Evolutionary conservation across 345 rosid genomes (phyloP), one percentile per base, ranked within the genome.

Genomic region (Erysimum cheiranthoides): DNA sequence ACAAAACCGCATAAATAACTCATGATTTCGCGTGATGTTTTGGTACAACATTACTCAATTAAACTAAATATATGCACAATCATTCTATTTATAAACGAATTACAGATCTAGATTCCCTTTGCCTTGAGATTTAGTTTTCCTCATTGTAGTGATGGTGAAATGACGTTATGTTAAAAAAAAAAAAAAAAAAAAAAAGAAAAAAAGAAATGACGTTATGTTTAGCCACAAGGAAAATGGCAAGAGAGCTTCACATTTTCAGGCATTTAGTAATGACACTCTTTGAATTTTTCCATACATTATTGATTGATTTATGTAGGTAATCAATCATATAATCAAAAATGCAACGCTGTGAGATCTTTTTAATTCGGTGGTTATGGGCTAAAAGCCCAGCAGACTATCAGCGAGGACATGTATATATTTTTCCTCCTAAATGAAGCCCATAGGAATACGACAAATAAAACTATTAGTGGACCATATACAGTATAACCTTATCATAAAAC

Each of bases 201-300:
- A n/a, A n/a, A n/a, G n/a, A n/a, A n/a, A n/a, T 42, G 77, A 54
- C 56, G 32, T 65, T 54, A 11, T 73, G 65, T 39, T 72, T 62
- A 39, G 62, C 76, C 42, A 39, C 25, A 61, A 61, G 38, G 49
- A 25, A 21, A 47, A 71, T 21, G 5, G 10, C 10, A 61, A 16
- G 8, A 31, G n/a, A 42, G 34, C 57, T 73, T 56, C 47, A 1
- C 4, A 18, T 56, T 62, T 56, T 34, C 71, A 56, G 12, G 18
- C 13, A 0, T 43, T 7, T 43, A 43, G 39, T 54, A 27, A 73
- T 65, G 71, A 73, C 64, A 4, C 58, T 38, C 66, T 17, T 16
- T 56, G 66, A 73, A 65, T 4, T 10, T 42, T 32, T 16, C 8
- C 18, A 28, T 47, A 53, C 73, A 57, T 69, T 53, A 56, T 63